phyloP scores from a whole-genome alignment of 495 filamentous ascomycete species.

The Podospora conica region DNA sequence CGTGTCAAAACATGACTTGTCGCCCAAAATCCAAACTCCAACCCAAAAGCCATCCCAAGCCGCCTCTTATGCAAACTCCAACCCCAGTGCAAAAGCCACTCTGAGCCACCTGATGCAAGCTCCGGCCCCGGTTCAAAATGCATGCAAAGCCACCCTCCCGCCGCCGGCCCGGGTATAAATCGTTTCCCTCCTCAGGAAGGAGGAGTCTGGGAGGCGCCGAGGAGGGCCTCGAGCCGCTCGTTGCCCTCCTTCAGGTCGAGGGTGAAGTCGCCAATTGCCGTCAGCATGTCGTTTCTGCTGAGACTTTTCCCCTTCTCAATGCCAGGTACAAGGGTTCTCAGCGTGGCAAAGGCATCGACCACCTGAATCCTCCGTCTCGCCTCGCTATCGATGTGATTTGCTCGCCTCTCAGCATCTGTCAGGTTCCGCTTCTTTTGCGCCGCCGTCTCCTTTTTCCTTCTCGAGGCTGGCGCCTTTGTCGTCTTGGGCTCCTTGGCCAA shows the following conservation, averaged over 20 bases:
- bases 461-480: background rate
- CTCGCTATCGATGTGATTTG: slow-evolving; percentile 85
- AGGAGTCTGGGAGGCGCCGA: background rate
- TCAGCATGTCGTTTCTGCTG: slow-evolving; percentile 33
- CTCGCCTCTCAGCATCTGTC: slow-evolving; percentile 74
- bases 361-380: slow-evolving; percentile 78
- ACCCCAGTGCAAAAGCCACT: no score
- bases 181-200: background rate
- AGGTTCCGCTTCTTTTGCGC: slow-evolving; percentile 70
- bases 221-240: background rate
- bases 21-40: no score
- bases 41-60: no score
- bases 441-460: slow-evolving; percentile 18
- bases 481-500: background rate
- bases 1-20: no score
- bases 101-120: no score
- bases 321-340: slow-evolving; percentile 64
- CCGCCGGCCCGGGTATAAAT: no score
- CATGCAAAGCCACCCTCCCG: no score
- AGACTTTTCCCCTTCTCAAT: slow-evolving; percentile 58
- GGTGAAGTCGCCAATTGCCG: background rate
- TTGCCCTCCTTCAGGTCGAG: background rate
- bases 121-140: no score
- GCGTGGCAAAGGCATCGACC: slow-evolving; percentile 67
- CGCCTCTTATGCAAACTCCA: no score